Evolutionary conservation across 768 basidiomycete genomes (phyloP).

Genomic region (Tylopilus cervinicoccineus): DNA sequence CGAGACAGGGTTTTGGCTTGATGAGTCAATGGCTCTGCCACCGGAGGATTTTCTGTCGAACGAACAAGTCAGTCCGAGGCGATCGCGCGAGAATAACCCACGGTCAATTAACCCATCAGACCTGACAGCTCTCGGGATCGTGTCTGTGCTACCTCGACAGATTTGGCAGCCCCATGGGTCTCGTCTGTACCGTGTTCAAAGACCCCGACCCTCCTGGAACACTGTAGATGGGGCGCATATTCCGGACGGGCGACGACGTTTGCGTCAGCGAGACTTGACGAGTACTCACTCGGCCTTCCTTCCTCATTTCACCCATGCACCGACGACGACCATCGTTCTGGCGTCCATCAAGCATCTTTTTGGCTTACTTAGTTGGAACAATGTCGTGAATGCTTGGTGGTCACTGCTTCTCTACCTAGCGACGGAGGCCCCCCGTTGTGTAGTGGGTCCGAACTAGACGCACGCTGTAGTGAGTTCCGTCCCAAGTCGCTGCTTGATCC

Average conservation of each 20-base stretch:
- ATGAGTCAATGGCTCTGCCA: slow-evolving; percentile 71
- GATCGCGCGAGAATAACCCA: neutral
- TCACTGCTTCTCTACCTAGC: slow-evolving; percentile 70
- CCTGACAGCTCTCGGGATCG: slow-evolving; percentile 60
- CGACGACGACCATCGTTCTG: slow-evolving; percentile 69
- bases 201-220: no score
- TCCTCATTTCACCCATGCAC: slow-evolving; percentile 39
- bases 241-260: slow-evolving; percentile 77
- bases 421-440: slow-evolving; percentile 64
- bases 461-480: no score
- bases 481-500: no score
- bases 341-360: slow-evolving; percentile 68
- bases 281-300: neutral
- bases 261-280: slow-evolving; percentile 39
- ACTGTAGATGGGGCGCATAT: no score
- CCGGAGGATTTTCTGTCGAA: slow-evolving; percentile 58
- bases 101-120: slow-evolving; percentile 50
- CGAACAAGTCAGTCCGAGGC: slow-evolving; percentile 44
- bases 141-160: no score
- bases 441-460: slow-evolving; percentile 49
- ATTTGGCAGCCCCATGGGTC: no score
- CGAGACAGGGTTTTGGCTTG: slow-evolving; percentile 65
- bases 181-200: slow-evolving; percentile 61
- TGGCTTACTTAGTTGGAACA: no score
- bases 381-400: slow-evolving; percentile 68